These are phyloP conservation scores for Tranzscheliella williamsii DNA, from an alignment of 1,284 basidiomycete genomes.

Conservation along the genomic window DNA sequence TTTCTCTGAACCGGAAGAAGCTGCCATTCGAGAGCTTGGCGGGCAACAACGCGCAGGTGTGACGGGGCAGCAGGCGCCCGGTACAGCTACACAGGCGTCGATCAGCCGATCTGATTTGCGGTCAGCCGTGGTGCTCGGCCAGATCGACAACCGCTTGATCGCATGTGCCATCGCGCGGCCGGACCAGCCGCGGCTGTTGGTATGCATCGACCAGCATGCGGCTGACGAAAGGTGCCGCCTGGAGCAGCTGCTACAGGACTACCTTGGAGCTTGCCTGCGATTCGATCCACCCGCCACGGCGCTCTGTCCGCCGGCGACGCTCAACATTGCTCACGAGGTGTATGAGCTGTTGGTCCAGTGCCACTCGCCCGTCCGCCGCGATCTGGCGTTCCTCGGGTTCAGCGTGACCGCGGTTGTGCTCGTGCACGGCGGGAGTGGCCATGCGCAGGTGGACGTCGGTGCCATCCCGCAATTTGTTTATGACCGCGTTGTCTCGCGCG, in stretches of 20 bases:
- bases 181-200: conserved; percentile 62
- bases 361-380: neutral
- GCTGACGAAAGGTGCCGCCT: conserved; percentile 86
- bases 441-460: conserved; percentile 22
- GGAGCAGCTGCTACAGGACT: conserved; percentile 74
- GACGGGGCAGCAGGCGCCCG: too few relatives aligned
- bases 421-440: conserved; percentile 7
- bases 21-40: too few relatives aligned
- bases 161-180: conserved; percentile 66
- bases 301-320: conserved; percentile 1
- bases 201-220: conserved; percentile 91
- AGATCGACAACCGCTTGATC: conserved; percentile 87
- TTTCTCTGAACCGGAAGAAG: too few relatives aligned
- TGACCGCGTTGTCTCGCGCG: conserved; percentile 5
- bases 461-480: conserved; percentile 14
- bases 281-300: neutral
- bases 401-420: conserved; percentile 1
- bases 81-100: too few relatives aligned
- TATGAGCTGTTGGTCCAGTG: conserved; percentile 1
- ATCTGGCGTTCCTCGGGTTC: conserved; percentile 13
- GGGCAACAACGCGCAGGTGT: too few relatives aligned
- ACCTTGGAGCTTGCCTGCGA: conserved; percentile 63
- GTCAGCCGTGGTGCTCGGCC: conserved; percentile 67
- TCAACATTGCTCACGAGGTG: conserved; percentile 10
- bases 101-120: too few relatives aligned